Evolutionary conservation across 148 eudicot genomes (phyloP).

Genomic region (Arbutus unedo): DNA sequence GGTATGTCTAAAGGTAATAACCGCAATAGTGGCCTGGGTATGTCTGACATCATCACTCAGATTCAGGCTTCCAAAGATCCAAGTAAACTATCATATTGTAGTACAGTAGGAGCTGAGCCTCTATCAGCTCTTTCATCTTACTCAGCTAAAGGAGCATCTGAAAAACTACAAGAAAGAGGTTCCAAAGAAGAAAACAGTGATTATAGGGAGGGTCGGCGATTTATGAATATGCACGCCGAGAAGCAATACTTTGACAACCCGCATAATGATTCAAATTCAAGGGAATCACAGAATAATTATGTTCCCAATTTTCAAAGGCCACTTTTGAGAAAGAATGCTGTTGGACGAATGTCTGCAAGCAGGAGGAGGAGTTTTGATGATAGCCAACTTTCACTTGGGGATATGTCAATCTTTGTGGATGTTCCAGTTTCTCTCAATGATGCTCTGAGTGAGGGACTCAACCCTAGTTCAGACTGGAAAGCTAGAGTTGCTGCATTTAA

Average conservation of each 20-base stretch:
- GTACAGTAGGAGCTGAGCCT: slow-evolving; percentile 54
- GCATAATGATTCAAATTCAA: slow-evolving; percentile 50
- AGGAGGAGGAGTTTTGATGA: slow-evolving; percentile 96
- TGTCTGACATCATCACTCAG: slow-evolving; percentile 76
- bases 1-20: slow-evolving; percentile 46
- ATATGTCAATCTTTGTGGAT: slow-evolving; percentile 63
- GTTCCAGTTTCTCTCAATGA: slow-evolving; percentile 88
- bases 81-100: slow-evolving; percentile 50
- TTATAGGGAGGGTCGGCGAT: slow-evolving; percentile 59
- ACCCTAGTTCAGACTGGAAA: slow-evolving; percentile 86
- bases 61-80: slow-evolving; percentile 80
- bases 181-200: slow-evolving; percentile 54
- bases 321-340: slow-evolving; percentile 69
- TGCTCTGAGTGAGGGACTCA: slow-evolving; percentile 88
- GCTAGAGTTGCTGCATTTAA: slow-evolving; percentile 97
- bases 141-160: slow-evolving; percentile 60
- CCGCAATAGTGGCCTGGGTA: slow-evolving; percentile 69
- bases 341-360: slow-evolving; percentile 69
- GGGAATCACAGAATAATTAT: slow-evolving; percentile 67
- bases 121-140: slow-evolving; percentile 50
- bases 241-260: slow-evolving; percentile 65
- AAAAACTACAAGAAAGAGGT: slow-evolving; percentile 71
- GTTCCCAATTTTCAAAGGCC: slow-evolving; percentile 96
- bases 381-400: slow-evolving; percentile 67
- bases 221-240: slow-evolving; percentile 51